Percentiles rank a stretch among this genome's conserved stretches.
Conservation (phyloP, 495 filamentous ascomycete genomes). For the Amphirosellinia nigrospora region DNA sequence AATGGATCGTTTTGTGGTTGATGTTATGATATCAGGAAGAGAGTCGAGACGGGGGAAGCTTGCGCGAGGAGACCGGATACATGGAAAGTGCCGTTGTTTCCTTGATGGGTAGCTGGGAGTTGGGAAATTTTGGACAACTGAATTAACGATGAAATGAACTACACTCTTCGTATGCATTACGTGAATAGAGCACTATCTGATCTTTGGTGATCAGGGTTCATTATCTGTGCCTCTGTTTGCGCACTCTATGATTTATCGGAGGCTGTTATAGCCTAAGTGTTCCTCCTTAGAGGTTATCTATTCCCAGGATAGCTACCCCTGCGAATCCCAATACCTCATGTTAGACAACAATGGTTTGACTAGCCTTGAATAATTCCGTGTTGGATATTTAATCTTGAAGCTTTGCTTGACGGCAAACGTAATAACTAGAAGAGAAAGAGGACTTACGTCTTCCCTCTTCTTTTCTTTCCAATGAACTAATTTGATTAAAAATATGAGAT, state of each 20-base stretch:
- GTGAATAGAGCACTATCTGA: background rate
- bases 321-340: background rate
- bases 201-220: background rate
- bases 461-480: too few species aligned
- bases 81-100: background rate
- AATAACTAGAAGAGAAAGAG: too few species aligned
- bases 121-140: background rate
- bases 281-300: background rate
- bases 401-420: background rate
- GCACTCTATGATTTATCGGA: background rate
- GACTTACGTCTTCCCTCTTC: too few species aligned
- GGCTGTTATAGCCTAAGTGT: background rate
- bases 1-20: too few species aligned
- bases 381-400: background rate
- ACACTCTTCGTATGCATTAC: background rate
- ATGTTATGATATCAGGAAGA: background rate
- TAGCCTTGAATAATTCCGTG: background rate
- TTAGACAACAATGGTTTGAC: background rate
- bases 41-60: background rate
- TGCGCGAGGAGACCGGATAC: background rate
- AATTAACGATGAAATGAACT: constrained; percentile 8
- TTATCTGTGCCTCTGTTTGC: too few species aligned
- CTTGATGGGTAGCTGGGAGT: constrained; percentile 13
- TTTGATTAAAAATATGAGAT: too few species aligned
- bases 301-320: background rate